Conservation (phyloP, 2,329 filamentous ascomycete species). For the Chaetomium globosum region DNA sequence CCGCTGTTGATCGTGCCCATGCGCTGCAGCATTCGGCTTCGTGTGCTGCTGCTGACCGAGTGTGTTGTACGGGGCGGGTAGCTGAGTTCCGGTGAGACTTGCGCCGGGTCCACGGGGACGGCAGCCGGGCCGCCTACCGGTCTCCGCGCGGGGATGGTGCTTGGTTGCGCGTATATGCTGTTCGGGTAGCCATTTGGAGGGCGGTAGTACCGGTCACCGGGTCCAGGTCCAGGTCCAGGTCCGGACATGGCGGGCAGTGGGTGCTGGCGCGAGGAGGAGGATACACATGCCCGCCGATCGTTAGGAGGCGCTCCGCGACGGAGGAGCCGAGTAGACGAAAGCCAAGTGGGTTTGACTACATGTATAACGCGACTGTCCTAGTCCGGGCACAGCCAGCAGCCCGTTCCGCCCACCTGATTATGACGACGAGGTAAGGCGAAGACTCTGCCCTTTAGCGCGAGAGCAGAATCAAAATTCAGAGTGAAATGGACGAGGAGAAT, state of each 20-base stretch:
- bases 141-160: not conserved
- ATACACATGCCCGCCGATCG: conserved; percentile 6
- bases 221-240: conserved; percentile 2
- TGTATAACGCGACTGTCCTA: not conserved
- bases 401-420: not conserved
- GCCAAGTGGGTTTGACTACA: not conserved
- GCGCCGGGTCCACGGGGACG: not conserved
- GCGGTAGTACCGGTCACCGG: conserved; percentile 13
- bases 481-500: not conserved
- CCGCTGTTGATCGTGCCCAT: conserved; percentile 29
- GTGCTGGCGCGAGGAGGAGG: not conserved
- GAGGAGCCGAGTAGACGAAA: not conserved
- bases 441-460: not conserved
- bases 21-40: conserved; percentile 21
- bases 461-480: not conserved
- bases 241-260: conserved; percentile 22
- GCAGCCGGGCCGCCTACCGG: conserved; percentile 1
- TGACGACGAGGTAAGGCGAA: not conserved
- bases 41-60: conserved; percentile 13
- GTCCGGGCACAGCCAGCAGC: not conserved
- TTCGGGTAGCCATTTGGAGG: conserved; percentile 4
- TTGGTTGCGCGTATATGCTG: not conserved
- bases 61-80: conserved; percentile 9
- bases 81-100: conserved; percentile 5
- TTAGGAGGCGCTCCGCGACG: not conserved